Percentiles rank a stretch among this genome's conserved stretches.
These are phyloP conservation scores for Yamadazyma sp. DNA, from an alignment of 1,139 yeast species.

Conservation along the genomic window DNA sequence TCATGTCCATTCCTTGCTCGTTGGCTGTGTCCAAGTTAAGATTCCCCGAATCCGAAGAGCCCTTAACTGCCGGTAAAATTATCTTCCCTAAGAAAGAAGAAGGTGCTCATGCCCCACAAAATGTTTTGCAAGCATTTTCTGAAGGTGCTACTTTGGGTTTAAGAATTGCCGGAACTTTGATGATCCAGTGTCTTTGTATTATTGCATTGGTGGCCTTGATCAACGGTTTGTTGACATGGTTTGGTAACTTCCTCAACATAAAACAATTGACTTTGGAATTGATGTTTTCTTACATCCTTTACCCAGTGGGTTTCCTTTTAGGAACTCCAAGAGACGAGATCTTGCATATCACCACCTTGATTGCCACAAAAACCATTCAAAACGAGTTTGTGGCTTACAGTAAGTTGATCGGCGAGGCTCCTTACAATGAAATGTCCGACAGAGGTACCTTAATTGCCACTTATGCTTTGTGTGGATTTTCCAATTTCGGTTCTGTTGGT, in stretches of 20 bases:
- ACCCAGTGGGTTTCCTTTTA: slow-evolving; percentile 61
- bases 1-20: slow-evolving; percentile 71
- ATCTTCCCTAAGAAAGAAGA: slow-evolving; percentile 46
- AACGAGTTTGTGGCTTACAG: slow-evolving; percentile 64
- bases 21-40: slow-evolving; percentile 63
- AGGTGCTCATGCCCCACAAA: slow-evolving; percentile 44
- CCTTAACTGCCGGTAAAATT: slow-evolving; percentile 52
- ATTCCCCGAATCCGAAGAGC: slow-evolving; percentile 60
- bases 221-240: slow-evolving; percentile 62
- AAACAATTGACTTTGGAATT: slow-evolving; percentile 51
- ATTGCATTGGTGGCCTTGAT: slow-evolving; percentile 60
- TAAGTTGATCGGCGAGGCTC: slow-evolving; percentile 41
- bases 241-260: slow-evolving; percentile 65
- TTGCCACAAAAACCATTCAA: slow-evolving; percentile 61
- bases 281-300: slow-evolving; percentile 58
- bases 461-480: slow-evolving; percentile 65
- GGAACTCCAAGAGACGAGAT: slow-evolving; percentile 63
- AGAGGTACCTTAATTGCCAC: slow-evolving; percentile 62
- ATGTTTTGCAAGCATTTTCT: slow-evolving; percentile 64
- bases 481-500: slow-evolving; percentile 65
- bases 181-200: slow-evolving; percentile 63
- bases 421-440: slow-evolving; percentile 48
- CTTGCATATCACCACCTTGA: slow-evolving; percentile 49
- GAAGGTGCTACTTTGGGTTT: slow-evolving; percentile 65
- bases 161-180: slow-evolving; percentile 57